Evolutionary conservation across 1,284 basidiomycete genomes (phyloP), one percentile per base, ranked within the genome.

Genomic region (Sanghuangporus sanghuang): DNA sequence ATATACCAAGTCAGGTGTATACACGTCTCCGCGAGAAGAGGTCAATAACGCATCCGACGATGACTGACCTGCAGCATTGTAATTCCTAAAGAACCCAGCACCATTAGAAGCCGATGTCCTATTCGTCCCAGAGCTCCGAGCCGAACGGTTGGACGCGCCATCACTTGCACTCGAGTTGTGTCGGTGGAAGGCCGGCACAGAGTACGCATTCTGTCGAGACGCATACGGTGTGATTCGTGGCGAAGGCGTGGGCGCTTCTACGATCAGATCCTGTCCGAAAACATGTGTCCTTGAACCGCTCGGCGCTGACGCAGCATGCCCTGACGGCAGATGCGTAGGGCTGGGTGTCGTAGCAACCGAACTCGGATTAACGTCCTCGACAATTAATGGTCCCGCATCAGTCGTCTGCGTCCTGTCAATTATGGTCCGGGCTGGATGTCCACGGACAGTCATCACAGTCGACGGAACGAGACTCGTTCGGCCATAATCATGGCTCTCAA

Each of bases 1-100:
- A 67, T 82, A 90, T 65, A 87, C 80, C 56, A 90, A 77, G 69
- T 91, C 89, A 16, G 89, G 88, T 6, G 89, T 90, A 71, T 85
- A 75, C 16, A 83, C 80, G 40, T 86, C 87, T 67, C 81, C 82
- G 64, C 78, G 79, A 52, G 79, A 73, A 48, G 78, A 72, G 2
- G 75, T 73, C 14, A 74, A 72, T 2, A 74, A 69, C 27, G 74
- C 71, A 38, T 85, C 82, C 48, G 59, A 23, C n/a, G 59, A 62
- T 7, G 44, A 46, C 44, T 16, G 57, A 40, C 48, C 40, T 12
- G 32, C 57, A 35, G 57, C 42, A 64, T 81, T 78, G 70, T 85
- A 87, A 38, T 81, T 79, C 18, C 84, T 80, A 73, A 87, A 89
- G 72, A 88, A 90, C 0, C 67, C 72, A 3, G 81, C 81, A 3